A percentile compares a stretch with the other conserved stretches of the same genome.
These are phyloP conservation scores for Xerocomus brunneocitrinus DNA, from an alignment of 768 basidiomycete species.

Conservation along the genomic window DNA sequence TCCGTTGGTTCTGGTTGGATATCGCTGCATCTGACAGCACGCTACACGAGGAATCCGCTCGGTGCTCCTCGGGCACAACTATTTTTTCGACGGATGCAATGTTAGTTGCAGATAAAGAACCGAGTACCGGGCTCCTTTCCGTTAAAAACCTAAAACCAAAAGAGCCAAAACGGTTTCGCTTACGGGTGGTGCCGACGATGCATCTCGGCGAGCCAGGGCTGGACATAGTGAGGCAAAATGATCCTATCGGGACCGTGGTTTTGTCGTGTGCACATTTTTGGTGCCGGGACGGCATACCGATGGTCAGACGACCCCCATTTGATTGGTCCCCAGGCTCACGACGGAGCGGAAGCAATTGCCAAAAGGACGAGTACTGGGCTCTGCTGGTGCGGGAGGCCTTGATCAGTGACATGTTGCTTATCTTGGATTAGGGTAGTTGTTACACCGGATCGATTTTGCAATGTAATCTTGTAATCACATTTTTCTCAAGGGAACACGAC, in stretches of 20 bases:
- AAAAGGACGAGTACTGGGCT: conserved; percentile 2
- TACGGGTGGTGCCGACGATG: conserved; percentile 18
- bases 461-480: conserved; percentile 23
- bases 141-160: conserved; percentile 34
- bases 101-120: neutral
- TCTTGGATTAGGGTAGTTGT: conserved; percentile 1
- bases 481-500: conserved; percentile 13
- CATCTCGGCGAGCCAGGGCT: conserved; percentile 16
- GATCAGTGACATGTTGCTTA: neutral
- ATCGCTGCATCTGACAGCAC: conserved; percentile 22
- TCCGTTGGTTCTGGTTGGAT: conserved; percentile 15
- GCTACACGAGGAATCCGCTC: conserved; percentile 24
- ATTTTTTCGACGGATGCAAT: conserved; percentile 23
- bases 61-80: conserved; percentile 30
- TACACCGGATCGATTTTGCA: conserved; percentile 11
- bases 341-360: conserved; percentile 13
- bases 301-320: neutral
- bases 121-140: conserved; percentile 16
- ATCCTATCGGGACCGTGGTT: conserved; percentile 12
- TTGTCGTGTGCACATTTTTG: conserved; percentile 13
- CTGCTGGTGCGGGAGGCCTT: conserved; percentile 2
- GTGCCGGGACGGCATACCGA: conserved; percentile 23
- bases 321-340: conserved; percentile 3
- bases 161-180: conserved; percentile 32
- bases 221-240: conserved; percentile 19